Base-by-base conservation (phyloP, 805 yeast species). In the Myxozyma melibiosi region DNA sequence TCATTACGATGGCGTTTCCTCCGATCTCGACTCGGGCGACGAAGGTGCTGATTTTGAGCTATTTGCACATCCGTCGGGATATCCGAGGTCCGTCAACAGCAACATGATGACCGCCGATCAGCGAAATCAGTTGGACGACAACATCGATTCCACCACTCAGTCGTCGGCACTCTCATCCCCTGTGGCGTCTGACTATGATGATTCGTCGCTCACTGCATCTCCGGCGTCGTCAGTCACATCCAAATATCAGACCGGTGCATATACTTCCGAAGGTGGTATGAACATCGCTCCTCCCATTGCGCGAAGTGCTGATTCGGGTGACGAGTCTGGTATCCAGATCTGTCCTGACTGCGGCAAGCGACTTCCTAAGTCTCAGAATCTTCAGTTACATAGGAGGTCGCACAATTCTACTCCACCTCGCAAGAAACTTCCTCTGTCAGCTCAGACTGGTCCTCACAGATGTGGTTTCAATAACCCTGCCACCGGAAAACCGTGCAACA, bases 401-500 rank as follows among this genome's bases (percentile, higher is more conserved):
- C 63, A 58, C 30, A 42, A 37, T 30, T 31, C 46, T 18, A 51
- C 60, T 5, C 61, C 61, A 25, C 60, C 61, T 1, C 39, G 62
- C n/a, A 60, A 60, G 53, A 60, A 57, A 31, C 9, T 60, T 18
- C 64, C 64, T 8, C 46, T 60, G 8, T 53, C 64, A 18, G 62
- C 62, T 6, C 62, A 58, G 31, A 49, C 62, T 9, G 65, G 63
- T 14, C 65, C 62, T 16, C 75, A 85, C 63, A 78, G 81, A 60
- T 86, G 91, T 69, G 76, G 74, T 53, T 74, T 84, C 70, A 71
- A 78, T 8, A 83, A 83, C 65, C 86, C 88, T 3, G 69, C 80
- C 27, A 82, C 88, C 0, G 84, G 86, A 16, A 69, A 76, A 60
- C 81, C 82, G 24, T 89, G 96, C 72, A 74, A 79, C 65, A 88